phyloP scores from a whole-genome alignment of 106 monocot species.

The Dendrobium chrysotoxum region DNA sequence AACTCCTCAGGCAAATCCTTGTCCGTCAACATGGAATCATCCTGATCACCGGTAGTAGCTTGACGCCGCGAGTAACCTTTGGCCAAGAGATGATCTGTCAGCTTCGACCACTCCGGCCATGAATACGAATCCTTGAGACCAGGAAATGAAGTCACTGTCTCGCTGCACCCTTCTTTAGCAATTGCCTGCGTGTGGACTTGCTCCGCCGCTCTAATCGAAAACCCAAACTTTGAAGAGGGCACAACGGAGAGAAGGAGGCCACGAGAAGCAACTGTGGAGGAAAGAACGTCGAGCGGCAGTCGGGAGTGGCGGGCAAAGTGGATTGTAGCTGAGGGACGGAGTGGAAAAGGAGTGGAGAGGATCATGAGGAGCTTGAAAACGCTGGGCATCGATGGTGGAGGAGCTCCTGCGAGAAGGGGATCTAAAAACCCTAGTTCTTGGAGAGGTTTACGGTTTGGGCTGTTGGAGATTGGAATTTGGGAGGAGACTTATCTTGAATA shows the following conservation, averaged over 20 bases:
- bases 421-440: not conserved
- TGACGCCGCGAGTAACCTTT: conserved; percentile 18
- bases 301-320: conserved; percentile 23
- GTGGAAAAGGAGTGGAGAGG: conserved; percentile 43
- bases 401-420: not conserved
- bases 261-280: conserved; percentile 3
- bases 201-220: conserved; percentile 4
- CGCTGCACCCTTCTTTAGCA: not conserved
- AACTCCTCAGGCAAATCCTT: conserved; percentile 44
- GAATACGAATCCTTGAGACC: not conserved
- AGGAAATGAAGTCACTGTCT: not conserved
- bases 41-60: conserved; percentile 8
- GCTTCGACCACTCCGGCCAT: conserved; percentile 69
- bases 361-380: conserved; percentile 52
- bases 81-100: conserved; percentile 43
- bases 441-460: not conserved
- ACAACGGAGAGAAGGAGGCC: not conserved
- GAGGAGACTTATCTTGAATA: not conserved
- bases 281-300: not conserved
- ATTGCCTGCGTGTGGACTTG: conserved; percentile 17
- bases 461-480: not conserved
- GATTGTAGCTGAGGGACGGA: conserved; percentile 24
- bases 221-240: conserved; percentile 3
- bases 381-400: conserved; percentile 35
- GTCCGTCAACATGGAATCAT: conserved; percentile 21